phyloP scores from a whole-genome alignment of 176 grass and related monocot species.

The Avena atlantica region DNA sequence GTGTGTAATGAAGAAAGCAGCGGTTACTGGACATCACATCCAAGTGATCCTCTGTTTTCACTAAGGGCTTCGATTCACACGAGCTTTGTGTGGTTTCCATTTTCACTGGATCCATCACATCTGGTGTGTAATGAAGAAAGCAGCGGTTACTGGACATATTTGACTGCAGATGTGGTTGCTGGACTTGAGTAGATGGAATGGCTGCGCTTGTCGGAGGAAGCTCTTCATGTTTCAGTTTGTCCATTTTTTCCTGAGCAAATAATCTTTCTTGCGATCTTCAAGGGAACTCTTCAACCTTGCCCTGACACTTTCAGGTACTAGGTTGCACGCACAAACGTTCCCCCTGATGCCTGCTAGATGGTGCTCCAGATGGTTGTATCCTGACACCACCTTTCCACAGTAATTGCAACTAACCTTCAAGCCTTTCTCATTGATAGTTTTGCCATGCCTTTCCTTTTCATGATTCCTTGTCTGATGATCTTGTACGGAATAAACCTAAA shows the following conservation, averaged over 20 bases:
- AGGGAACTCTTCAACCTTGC: slow-evolving; percentile 18
- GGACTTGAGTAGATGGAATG: background rate
- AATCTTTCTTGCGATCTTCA: slow-evolving; percentile 42
- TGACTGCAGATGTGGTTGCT: background rate
- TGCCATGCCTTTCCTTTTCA: slow-evolving; percentile 39
- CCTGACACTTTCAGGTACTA: slow-evolving; percentile 37
- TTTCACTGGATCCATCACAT: slow-evolving; percentile 6
- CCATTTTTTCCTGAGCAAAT: slow-evolving; percentile 2
- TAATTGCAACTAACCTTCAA: slow-evolving; percentile 50
- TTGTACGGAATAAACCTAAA: slow-evolving; percentile 14
- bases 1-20: slow-evolving; percentile 7
- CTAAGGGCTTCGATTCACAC: slow-evolving; percentile 2
- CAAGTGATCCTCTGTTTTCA: slow-evolving; percentile 39
- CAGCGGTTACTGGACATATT: background rate
- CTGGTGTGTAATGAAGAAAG: slow-evolving; percentile 11
- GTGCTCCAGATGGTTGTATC: slow-evolving; percentile 46
- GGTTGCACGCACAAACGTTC: slow-evolving; percentile 32
- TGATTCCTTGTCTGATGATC: background rate
- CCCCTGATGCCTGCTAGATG: slow-evolving; percentile 38
- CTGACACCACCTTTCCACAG: slow-evolving; percentile 34
- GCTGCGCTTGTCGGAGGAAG: slow-evolving; percentile 38
- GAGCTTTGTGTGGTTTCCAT: background rate
- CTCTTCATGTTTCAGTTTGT: background rate
- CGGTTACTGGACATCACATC: slow-evolving; percentile 16
- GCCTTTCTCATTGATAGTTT: slow-evolving; percentile 26